These are phyloP conservation scores for Geotrichum restrictum DNA, from an alignment of 1,139 yeast species.

Conservation along the genomic window DNA sequence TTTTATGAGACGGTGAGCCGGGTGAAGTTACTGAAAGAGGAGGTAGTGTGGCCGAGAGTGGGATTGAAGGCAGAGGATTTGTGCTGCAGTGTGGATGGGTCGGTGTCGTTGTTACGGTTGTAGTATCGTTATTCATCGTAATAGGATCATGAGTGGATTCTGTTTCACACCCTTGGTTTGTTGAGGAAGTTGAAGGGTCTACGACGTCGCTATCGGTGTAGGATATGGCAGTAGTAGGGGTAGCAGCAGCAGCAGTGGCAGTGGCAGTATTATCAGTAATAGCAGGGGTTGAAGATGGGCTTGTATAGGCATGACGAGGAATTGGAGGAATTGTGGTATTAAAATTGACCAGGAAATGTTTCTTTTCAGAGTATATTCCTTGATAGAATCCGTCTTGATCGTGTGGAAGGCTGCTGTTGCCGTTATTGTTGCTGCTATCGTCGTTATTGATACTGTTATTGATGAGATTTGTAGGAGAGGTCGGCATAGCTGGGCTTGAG, in stretches of 20 bases:
- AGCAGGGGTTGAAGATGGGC: too few species aligned
- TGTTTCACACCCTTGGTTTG: background rate
- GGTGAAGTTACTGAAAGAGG: too few species aligned
- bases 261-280: too few species aligned
- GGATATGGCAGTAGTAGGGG: background rate
- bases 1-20: too few species aligned
- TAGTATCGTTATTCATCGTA: too few species aligned
- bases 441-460: too few species aligned
- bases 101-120: too few species aligned
- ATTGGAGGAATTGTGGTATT: background rate
- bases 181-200: background rate
- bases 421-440: background rate
- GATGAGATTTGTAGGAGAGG: background rate
- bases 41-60: too few species aligned
- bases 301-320: background rate
- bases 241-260: too few species aligned
- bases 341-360: background rate
- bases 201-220: background rate
- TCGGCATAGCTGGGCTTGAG: background rate
- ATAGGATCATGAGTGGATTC: too few species aligned
- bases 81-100: background rate
- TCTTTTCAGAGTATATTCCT: conserved; percentile 1
- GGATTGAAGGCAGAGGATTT: background rate
- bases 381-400: background rate
- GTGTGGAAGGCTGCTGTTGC: background rate